Conservation (phyloP, 2,329 filamentous ascomycete genomes). For the Fusarium subglutinans region DNA sequence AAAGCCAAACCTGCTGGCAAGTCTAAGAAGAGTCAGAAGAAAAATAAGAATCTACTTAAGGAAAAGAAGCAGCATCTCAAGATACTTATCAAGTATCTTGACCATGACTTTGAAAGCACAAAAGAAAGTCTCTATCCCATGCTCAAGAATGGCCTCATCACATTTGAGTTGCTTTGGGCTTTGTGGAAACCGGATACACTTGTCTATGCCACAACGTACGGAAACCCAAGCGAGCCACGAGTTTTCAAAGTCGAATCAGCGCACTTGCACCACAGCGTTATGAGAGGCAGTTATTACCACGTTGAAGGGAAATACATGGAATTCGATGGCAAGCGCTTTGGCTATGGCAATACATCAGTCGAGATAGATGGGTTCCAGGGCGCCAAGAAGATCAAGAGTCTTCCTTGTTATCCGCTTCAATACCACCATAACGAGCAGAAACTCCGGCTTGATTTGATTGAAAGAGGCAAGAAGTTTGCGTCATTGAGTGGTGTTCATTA, state of each 20-base stretch:
- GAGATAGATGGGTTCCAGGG: conserved; percentile 82
- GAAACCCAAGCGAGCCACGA: conserved; percentile 77
- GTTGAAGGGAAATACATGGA: conserved; percentile 85
- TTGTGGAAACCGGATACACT: conserved; percentile 89
- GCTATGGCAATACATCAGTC: conserved; percentile 74
- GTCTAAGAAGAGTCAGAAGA: conserved; percentile 67
- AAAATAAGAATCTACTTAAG: conserved; percentile 65
- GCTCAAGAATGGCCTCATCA: conserved; percentile 83
- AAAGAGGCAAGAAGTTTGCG: conserved; percentile 86
- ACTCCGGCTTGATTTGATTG: conserved; percentile 73
- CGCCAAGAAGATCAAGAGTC: conserved; percentile 80
- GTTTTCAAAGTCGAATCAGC: conserved; percentile 85
- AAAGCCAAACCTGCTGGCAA: conserved; percentile 59
- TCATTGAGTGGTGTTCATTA: conserved; percentile 84
- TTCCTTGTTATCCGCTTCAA: conserved; percentile 79
- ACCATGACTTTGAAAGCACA: conserved; percentile 79
- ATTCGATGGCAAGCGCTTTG: conserved; percentile 88
- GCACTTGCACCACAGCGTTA: conserved; percentile 73
- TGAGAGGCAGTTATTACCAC: conserved; percentile 78
- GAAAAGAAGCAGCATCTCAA: conserved; percentile 73
- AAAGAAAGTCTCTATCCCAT: conserved; percentile 84
- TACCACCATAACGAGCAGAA: conserved; percentile 79
- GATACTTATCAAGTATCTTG: conserved; percentile 78
- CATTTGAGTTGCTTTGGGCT: conserved; percentile 89
- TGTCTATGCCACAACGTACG: conserved; percentile 80